Conservation (phyloP, 139 green algal species). For the Tetradesmus obliquus region DNA sequence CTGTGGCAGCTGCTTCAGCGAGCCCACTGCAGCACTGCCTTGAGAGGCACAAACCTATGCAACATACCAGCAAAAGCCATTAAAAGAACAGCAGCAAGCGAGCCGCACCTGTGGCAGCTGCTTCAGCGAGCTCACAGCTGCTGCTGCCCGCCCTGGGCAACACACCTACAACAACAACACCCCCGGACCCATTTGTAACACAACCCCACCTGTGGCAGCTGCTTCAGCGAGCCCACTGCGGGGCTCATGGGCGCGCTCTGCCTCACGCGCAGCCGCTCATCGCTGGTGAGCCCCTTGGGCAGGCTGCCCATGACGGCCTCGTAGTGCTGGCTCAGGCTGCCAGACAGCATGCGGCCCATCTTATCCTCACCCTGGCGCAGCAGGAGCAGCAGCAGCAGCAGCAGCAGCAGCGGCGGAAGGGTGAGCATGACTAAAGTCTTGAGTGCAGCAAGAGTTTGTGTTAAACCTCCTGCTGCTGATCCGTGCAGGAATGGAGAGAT, state of each 20-base stretch:
- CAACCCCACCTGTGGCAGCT: conserved; percentile 47
- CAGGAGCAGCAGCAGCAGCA: background rate
- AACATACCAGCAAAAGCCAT: too few species aligned
- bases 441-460: background rate
- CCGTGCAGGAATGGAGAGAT: background rate
- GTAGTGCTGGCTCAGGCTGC: conserved; percentile 61
- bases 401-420: background rate
- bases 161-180: background rate
- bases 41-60: too few species aligned
- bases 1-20: conserved; percentile 55
- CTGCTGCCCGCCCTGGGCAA: conserved; percentile 56
- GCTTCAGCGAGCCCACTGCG: conserved; percentile 50
- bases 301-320: conserved; percentile 81
- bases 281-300: conserved; percentile 70
- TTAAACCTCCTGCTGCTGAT: background rate
- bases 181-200: background rate
- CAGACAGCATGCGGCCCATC: conserved; percentile 22
- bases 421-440: background rate
- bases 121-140: conserved; percentile 53
- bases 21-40: conserved; percentile 55
- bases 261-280: conserved; percentile 66
- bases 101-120: conserved; percentile 46
- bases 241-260: conserved; percentile 72
- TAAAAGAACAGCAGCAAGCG: too few species aligned
- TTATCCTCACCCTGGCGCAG: conserved; percentile 6